Base-by-base conservation (phyloP, 306 rosid genomes). In the Castanea mollissima region DNA sequence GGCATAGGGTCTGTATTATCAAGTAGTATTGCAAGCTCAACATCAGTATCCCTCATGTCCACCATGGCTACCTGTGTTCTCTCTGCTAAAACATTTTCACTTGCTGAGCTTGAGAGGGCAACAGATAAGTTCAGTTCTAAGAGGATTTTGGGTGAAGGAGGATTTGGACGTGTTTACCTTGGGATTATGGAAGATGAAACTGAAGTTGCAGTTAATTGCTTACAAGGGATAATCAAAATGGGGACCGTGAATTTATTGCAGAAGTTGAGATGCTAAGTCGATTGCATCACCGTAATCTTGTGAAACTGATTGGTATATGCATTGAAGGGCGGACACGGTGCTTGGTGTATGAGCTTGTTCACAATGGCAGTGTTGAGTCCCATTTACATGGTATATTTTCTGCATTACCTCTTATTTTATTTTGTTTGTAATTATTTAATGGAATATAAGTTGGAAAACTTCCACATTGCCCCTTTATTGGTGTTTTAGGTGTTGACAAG, bases 211-310 rank as follows among this genome's bases (percentile, higher is more conserved):
- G 97, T 92, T 81, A 94, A 87, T 78, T 91, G 77, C 97, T 94
- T 73, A 92, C 91, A 5, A 84, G 87, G 86, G 90, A 83, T 73
- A 82, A 81, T 81, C 95, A 89, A 77, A 94, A 90, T 86, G 91
- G 97, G 38, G 95, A 94, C 79, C 88, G 87, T 78, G 97, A 91
- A 85, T 94, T 94, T 88, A 84, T 87, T 31, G 90, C 90, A 16
- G 99, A 94, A 88, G 93, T 92, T 85, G 97, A 91, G 92, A 90
- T 92, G 91, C 92, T 92, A 74, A 82, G 97, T 85, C 92, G 99
- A 73, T 88, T 94, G 82, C 99, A 91, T 81, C 99, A 94, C 78
- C 95, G 99, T n/a, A 94, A 94, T 89, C 95, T 94, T 83, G 99
- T 94, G 86, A 94, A 94, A 85, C 86, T 94, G 83, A 83, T 91